phyloP scores from a whole-genome alignment of 495 filamentous ascomycete genomes.

The Trichoderma virens region DNA sequence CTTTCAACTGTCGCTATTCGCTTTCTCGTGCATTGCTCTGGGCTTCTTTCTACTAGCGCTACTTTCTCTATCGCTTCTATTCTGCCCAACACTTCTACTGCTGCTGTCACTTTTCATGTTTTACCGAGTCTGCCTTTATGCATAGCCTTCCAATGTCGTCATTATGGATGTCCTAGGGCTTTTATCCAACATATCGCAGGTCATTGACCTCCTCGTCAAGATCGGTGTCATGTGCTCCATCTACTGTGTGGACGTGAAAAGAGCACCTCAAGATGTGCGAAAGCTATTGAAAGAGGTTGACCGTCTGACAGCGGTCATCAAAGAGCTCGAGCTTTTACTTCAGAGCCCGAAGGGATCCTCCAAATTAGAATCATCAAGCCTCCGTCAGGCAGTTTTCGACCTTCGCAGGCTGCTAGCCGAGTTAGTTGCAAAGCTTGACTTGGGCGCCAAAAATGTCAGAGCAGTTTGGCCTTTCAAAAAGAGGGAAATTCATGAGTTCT shows the following conservation, averaged over 20 bases:
- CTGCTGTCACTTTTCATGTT: neutral
- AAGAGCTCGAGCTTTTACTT: neutral
- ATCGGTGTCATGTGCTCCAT: conserved; percentile 3
- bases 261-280: neutral
- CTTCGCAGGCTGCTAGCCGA: neutral
- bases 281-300: neutral
- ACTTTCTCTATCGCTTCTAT: neutral
- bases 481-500: neutral
- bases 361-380: neutral
- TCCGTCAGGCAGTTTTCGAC: neutral
- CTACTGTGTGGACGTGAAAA: neutral
- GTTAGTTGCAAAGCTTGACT: neutral
- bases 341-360: neutral
- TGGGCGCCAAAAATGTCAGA: neutral
- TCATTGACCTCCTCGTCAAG: conserved; percentile 1
- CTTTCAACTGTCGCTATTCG: too few species aligned
- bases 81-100: neutral
- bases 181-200: neutral
- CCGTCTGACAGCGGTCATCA: neutral
- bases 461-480: neutral
- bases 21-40: too few species aligned
- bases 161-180: conserved; percentile 1
- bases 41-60: neutral
- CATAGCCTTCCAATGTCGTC: neutral
- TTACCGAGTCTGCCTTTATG: neutral